Conservation (phyloP, 2,329 filamentous ascomycete genomes). For the Lachnellula cervina region DNA sequence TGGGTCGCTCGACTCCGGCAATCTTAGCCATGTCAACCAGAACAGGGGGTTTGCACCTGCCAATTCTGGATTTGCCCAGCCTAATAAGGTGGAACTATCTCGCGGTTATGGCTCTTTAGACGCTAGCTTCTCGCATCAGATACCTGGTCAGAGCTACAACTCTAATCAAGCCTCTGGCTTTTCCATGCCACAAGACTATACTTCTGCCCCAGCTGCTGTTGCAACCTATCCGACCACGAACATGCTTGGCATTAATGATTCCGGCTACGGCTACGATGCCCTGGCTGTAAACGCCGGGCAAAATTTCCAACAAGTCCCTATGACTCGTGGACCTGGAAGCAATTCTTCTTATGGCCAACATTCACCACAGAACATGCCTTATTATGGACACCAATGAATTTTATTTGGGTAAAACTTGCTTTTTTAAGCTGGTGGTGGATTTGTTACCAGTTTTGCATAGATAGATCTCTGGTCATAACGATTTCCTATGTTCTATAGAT, state of each 20-base stretch:
- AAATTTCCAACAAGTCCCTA: constrained; percentile 23
- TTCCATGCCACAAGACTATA: constrained; percentile 22
- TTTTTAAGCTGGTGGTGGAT: not conserved
- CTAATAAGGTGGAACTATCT: constrained; percentile 16
- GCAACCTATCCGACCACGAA: constrained; percentile 22
- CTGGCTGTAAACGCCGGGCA: constrained; percentile 17
- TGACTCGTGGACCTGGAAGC: constrained; percentile 25
- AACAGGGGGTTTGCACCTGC: constrained; percentile 15
- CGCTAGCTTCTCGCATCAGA: constrained; percentile 13
- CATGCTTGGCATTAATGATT: constrained; percentile 23
- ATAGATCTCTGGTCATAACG: constrained; percentile 4
- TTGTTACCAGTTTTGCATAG: constrained; percentile 1
- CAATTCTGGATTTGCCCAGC: constrained; percentile 16
- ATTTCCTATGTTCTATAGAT: constrained; percentile 21
- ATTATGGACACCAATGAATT: constrained; percentile 20
- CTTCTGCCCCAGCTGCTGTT: constrained; percentile 20
- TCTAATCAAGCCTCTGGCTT: constrained; percentile 15
- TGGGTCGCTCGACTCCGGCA: constrained; percentile 15
- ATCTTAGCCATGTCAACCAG: constrained; percentile 13
- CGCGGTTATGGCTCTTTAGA: constrained; percentile 17
- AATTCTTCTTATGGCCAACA: constrained; percentile 24
- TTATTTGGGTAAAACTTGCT: not conserved
- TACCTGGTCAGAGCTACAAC: constrained; percentile 19
- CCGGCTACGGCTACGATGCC: constrained; percentile 19
- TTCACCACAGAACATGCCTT: constrained; percentile 21